Evolutionary conservation across 2,329 filamentous ascomycete species (phyloP).

Genomic region (Akanthomyces uredinophilus): DNA sequence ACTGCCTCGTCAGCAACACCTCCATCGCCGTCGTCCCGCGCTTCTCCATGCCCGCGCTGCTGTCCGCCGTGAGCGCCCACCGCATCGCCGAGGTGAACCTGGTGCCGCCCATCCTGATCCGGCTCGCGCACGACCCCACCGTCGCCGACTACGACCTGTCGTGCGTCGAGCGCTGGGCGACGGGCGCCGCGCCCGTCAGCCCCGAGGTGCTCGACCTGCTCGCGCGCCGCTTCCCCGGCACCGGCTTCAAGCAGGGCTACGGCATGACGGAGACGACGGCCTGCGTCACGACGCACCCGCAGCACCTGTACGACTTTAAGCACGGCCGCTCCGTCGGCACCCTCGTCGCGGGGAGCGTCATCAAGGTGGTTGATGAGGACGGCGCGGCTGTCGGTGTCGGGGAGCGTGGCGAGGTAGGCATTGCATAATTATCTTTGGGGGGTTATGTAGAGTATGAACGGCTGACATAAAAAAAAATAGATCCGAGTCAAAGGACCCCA

Average conservation of each 20-base stretch:
- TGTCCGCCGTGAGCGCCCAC: slow-evolving; percentile 19
- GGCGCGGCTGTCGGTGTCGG: slow-evolving; percentile 53
- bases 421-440: neutral
- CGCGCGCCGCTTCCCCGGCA: slow-evolving; percentile 16
- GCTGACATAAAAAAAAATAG: neutral
- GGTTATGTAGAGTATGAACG: neutral
- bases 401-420: slow-evolving; percentile 56
- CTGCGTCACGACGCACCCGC: slow-evolving; percentile 70
- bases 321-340: slow-evolving; percentile 15
- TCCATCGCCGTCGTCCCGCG: slow-evolving; percentile 21
- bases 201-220: slow-evolving; percentile 14
- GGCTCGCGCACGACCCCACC: slow-evolving; percentile 20
- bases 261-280: slow-evolving; percentile 79
- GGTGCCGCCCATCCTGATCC: slow-evolving; percentile 23
- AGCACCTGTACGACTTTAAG: slow-evolving; percentile 52
- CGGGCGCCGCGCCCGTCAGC: slow-evolving; percentile 19
- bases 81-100: slow-evolving; percentile 22
- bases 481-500: slow-evolving; percentile 68
- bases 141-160: slow-evolving; percentile 17
- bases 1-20: slow-evolving; percentile 19
- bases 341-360: slow-evolving; percentile 51
- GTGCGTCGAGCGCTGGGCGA: slow-evolving; percentile 15
- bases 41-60: slow-evolving; percentile 21
- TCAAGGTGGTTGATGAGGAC: slow-evolving; percentile 66
- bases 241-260: slow-evolving; percentile 47